Percentiles rank a stretch among this genome's conserved stretches.
These are phyloP conservation scores for Pezicula radicicola DNA, from an alignment of 2,329 filamentous ascomycete species.

Conservation along the genomic window DNA sequence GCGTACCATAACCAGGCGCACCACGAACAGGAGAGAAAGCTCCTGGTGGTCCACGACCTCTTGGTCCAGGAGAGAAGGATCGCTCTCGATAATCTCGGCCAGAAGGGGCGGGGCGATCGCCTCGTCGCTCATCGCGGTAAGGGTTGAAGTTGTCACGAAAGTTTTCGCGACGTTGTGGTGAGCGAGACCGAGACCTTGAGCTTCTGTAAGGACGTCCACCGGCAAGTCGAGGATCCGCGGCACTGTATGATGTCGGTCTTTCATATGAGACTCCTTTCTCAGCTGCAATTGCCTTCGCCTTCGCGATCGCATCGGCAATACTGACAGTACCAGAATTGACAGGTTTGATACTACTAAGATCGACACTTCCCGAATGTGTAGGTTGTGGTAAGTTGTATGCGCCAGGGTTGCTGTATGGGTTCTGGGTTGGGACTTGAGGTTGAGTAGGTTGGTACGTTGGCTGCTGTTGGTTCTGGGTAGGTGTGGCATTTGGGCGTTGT, in stretches of 20 bases:
- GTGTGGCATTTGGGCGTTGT: slow-evolving; percentile 43
- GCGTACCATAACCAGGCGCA: slow-evolving; percentile 37
- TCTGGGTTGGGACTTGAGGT: slow-evolving; percentile 40
- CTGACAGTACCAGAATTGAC: slow-evolving; percentile 78
- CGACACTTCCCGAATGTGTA: slow-evolving; percentile 71
- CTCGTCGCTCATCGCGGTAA: slow-evolving; percentile 81
- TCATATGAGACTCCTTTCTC: slow-evolving; percentile 73
- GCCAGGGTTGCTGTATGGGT: slow-evolving; percentile 34
- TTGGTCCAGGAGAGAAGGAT: slow-evolving; percentile 65
- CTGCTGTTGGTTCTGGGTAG: slow-evolving; percentile 36
- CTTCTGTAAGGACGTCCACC: slow-evolving; percentile 56
- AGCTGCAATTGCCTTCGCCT: slow-evolving; percentile 77
- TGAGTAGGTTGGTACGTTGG: slow-evolving; percentile 16
- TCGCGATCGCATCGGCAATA: slow-evolving; percentile 80
- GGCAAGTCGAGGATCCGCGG: slow-evolving; percentile 40
- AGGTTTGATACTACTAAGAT: slow-evolving; percentile 77
- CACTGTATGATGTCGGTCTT: slow-evolving; percentile 39
- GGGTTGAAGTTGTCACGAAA: slow-evolving; percentile 76
- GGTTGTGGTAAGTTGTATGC: slow-evolving; percentile 46
- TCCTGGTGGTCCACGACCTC: slow-evolving; percentile 45
- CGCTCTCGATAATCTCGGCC: slow-evolving; percentile 62
- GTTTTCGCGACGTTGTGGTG: slow-evolving; percentile 66
- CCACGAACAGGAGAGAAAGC: slow-evolving; percentile 61
- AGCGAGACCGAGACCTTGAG: slow-evolving; percentile 68
- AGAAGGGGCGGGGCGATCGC: slow-evolving; percentile 51